phyloP scores from a whole-genome alignment of 2,329 filamentous ascomycete species.

The Aspergillus pseudonomiae region DNA sequence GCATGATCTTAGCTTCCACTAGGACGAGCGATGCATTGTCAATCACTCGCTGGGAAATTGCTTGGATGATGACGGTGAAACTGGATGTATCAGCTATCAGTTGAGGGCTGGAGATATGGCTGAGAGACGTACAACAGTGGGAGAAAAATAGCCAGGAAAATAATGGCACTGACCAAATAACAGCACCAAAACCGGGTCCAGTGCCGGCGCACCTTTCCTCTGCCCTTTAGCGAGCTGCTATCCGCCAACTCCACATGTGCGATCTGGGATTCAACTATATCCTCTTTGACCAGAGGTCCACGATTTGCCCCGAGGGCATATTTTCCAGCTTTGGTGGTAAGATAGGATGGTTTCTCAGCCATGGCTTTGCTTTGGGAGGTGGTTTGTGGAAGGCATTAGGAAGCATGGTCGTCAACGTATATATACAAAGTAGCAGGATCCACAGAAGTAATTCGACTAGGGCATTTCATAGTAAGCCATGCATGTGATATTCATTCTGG shows the following conservation, averaged over 20 bases:
- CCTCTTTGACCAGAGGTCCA: background rate
- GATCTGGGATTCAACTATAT: background rate
- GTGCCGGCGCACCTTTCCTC: conserved; percentile 5
- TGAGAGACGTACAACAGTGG: conserved; percentile 24
- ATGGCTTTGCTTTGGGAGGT: background rate
- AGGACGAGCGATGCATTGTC: conserved; percentile 47
- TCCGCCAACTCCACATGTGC: background rate
- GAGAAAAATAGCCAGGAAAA: conserved; percentile 29
- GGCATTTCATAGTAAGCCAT: background rate
- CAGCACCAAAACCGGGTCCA: conserved; percentile 26
- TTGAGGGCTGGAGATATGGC: background rate
- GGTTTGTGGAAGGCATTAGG: background rate
- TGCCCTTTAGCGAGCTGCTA: background rate
- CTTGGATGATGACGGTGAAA: conserved; percentile 52
- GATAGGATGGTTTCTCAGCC: background rate
- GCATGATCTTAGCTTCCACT: conserved; percentile 20
- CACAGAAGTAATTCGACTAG: background rate
- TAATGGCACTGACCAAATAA: conserved; percentile 21
- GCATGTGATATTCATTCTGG: background rate
- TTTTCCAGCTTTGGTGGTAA: background rate
- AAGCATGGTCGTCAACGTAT: background rate
- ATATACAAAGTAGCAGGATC: background rate
- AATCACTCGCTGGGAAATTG: conserved; percentile 51
- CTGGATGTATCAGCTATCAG: conserved; percentile 28
- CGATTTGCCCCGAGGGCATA: background rate